These are phyloP conservation scores for Haberlea rhodopensis DNA, from an alignment of 257 asterid species.

Conservation along the genomic window DNA sequence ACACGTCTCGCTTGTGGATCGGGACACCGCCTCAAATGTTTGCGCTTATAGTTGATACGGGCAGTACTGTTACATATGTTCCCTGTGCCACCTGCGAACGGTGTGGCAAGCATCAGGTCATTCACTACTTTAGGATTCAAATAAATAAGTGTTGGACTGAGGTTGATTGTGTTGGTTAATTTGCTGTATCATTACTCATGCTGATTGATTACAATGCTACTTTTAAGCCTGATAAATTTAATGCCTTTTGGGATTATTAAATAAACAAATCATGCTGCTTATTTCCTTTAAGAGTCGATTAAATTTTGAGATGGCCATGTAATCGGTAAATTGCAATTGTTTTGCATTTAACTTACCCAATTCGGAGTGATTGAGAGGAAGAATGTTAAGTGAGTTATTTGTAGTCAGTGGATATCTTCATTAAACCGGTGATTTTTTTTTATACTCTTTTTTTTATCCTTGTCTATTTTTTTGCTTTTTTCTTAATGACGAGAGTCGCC, in stretches of 20 bases:
- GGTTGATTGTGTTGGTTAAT: too few relatives aligned
- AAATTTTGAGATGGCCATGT: constrained; percentile 10
- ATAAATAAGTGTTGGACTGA: too few relatives aligned
- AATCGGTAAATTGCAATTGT: constrained; percentile 15
- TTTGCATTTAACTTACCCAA: neutral
- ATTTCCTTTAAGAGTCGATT: too few relatives aligned
- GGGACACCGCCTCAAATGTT: too few relatives aligned
- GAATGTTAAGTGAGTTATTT: neutral
- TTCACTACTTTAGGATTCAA: constrained; percentile 8
- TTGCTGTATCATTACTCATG: too few relatives aligned
- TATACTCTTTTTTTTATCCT: neutral
- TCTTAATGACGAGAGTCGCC: too few relatives aligned
- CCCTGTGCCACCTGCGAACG: constrained; percentile 85
- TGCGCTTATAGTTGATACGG: too few relatives aligned
- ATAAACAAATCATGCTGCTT: too few relatives aligned
- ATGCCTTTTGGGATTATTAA: neutral
- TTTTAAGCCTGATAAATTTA: too few relatives aligned
- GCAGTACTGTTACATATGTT: too few relatives aligned
- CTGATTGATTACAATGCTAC: too few relatives aligned
- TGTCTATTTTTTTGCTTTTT: neutral
- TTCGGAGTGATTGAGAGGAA: constrained; percentile 8
- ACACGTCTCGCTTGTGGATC: constrained; percentile 89
- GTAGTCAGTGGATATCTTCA: neutral
- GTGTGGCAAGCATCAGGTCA: constrained; percentile 92
- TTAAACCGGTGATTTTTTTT: neutral